These are phyloP conservation scores for Basipetospora chlamydospora DNA, from an alignment of 2,329 filamentous ascomycete genomes.

Conservation along the genomic window DNA sequence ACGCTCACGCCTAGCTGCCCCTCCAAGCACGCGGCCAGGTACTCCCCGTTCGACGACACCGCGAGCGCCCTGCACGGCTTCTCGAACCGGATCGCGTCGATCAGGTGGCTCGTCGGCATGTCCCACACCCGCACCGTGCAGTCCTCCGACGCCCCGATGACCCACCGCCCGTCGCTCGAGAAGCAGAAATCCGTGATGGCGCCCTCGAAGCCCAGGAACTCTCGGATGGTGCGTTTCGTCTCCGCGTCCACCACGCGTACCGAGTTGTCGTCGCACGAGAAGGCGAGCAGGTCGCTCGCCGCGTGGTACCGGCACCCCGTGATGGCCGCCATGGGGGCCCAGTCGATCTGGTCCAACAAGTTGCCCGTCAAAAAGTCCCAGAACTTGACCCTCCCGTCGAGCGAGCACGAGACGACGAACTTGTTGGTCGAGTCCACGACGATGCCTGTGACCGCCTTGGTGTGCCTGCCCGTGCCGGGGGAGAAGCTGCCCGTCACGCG, in stretches of 20 bases:
- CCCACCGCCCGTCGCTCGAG: constrained; percentile 86
- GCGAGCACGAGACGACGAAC: constrained; percentile 67
- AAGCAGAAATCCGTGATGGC: constrained; percentile 73
- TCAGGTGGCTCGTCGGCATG: constrained; percentile 84
- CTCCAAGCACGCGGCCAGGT: constrained; percentile 76
- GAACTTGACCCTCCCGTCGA: constrained; percentile 91
- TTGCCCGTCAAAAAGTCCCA: constrained; percentile 87
- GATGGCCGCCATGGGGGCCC: constrained; percentile 60
- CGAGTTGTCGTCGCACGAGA: constrained; percentile 78
- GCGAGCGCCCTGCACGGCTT: constrained; percentile 70
- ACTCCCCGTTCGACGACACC: constrained; percentile 84
- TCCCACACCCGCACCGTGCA: constrained; percentile 81
- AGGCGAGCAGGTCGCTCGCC: constrained; percentile 70
- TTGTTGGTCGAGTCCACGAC: constrained; percentile 83
- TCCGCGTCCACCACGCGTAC: constrained; percentile 83
- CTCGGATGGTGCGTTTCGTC: constrained; percentile 80
- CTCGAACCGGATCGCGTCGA: constrained; percentile 75
- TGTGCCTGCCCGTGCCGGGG: constrained; percentile 57
- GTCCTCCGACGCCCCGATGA: constrained; percentile 75
- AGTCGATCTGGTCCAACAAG: constrained; percentile 68
- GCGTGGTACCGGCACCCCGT: constrained; percentile 68
- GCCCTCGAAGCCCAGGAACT: constrained; percentile 70
- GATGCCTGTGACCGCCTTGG: constrained; percentile 69
- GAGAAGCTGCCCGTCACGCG: constrained; percentile 27
- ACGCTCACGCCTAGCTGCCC: constrained; percentile 78